Evolutionary conservation across 148 eudicot species (phyloP).

Genomic region (Agrostemma githago): DNA sequence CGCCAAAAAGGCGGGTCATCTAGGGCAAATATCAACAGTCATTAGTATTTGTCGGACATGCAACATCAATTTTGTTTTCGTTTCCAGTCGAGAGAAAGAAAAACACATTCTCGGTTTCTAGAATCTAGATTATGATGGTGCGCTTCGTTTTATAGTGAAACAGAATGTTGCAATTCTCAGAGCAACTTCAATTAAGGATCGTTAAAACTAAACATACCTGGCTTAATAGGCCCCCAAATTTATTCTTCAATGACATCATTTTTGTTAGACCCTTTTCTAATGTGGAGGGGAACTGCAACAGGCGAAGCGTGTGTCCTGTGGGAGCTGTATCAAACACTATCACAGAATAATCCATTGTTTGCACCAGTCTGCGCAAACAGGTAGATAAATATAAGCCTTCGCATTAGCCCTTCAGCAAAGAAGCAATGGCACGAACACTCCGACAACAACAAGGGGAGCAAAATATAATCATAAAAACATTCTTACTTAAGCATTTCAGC

Average conservation of each 20-base stretch:
- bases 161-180: no score
- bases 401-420: no score
- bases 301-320: slow-evolving; percentile 95
- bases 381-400: neutral
- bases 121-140: no score
- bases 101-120: no score
- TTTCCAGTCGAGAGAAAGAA: no score
- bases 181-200: neutral
- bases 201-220: slow-evolving; percentile 47
- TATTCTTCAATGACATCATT: slow-evolving; percentile 85
- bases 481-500: slow-evolving; percentile 98
- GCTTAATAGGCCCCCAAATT: slow-evolving; percentile 85
- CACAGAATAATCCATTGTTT: slow-evolving; percentile 94
- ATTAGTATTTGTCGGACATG: neutral
- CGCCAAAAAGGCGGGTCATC: slow-evolving; percentile 91
- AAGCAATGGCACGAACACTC: neutral
- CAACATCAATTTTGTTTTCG: neutral
- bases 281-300: slow-evolving; percentile 92
- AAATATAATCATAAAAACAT: neutral
- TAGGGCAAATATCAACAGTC: slow-evolving; percentile 25
- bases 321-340: slow-evolving; percentile 99
- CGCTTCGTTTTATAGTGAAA: no score
- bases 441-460: neutral
- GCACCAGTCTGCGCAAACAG: slow-evolving; percentile 68
- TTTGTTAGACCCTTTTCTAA: slow-evolving; percentile 85